phyloP scores from a whole-genome alignment of 225 moss, liverwort and hornwort species.

The Pleurozium schreberi region DNA sequence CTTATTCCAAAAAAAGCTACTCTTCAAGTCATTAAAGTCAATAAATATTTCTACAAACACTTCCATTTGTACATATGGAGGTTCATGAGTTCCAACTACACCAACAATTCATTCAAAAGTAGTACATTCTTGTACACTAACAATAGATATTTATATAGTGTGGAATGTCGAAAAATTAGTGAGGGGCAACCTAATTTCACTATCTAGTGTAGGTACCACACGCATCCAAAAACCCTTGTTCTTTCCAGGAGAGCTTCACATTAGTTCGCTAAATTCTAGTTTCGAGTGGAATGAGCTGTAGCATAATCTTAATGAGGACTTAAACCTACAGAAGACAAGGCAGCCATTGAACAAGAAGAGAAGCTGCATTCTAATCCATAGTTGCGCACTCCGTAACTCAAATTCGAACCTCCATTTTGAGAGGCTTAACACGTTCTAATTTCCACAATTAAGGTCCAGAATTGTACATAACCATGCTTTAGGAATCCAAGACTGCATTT shows the following conservation, averaged over 20 bases:
- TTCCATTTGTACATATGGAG: too few relatives aligned
- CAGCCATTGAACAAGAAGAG: background rate
- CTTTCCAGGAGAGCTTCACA: background rate
- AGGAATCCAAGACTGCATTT: background rate
- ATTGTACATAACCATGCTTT: background rate
- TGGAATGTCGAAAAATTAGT: too few relatives aligned
- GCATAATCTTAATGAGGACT: background rate
- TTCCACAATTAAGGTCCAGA: background rate
- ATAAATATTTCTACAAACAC: too few relatives aligned
- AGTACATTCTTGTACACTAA: too few relatives aligned
- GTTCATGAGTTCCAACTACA: too few relatives aligned
- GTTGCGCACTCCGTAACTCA: background rate
- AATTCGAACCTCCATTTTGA: background rate
- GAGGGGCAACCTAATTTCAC: too few relatives aligned
- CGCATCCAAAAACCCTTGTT: background rate
- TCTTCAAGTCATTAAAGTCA: too few relatives aligned
- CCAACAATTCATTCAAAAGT: too few relatives aligned
- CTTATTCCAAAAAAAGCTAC: too few relatives aligned
- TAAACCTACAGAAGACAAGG: background rate
- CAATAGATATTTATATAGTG: too few relatives aligned
- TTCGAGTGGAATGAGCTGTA: background rate
- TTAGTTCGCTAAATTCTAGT: background rate
- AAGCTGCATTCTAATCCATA: background rate
- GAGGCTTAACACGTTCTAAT: background rate
- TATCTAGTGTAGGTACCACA: too few relatives aligned